Evolutionary conservation across 208 protist genomes (phyloP).

Genomic region (Plasmodiophora brassicae): DNA sequence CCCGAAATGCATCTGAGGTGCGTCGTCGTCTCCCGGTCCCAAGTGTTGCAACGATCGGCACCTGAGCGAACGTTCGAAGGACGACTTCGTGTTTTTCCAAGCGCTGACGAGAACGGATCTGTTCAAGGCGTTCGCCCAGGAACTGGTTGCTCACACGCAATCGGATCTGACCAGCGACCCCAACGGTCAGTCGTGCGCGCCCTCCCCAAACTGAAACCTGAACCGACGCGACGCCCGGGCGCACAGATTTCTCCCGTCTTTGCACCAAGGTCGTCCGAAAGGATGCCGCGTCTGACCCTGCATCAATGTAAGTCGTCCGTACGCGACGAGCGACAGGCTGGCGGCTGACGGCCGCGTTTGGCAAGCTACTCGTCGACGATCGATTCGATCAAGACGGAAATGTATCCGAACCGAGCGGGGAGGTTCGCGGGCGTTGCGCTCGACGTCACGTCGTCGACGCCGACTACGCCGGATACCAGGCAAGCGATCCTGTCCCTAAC

Average conservation of each 20-base stretch:
- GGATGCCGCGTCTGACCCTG: no score
- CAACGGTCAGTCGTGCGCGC: not conserved
- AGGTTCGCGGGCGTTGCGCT: not conserved
- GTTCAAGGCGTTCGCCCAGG: constrained; percentile 8
- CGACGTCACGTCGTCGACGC: not conserved
- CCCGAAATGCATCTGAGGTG: not conserved
- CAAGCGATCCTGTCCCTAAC: not conserved
- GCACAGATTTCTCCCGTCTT: no score
- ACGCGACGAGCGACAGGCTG: no score
- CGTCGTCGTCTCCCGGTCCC: no score
- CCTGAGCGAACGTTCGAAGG: no score
- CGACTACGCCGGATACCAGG: not conserved
- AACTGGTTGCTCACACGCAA: not conserved
- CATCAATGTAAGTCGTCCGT: no score
- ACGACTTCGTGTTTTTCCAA: constrained; percentile 19
- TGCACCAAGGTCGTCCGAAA: no score
- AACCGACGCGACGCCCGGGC: no score
- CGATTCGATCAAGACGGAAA: constrained; percentile 18
- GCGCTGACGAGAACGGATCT: not conserved
- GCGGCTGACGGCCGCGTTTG: no score
- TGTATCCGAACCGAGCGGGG: not conserved
- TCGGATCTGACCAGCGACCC: not conserved
- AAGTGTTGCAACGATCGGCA: no score
- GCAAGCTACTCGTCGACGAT: not conserved
- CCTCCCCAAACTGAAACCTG: no score